Evolutionary conservation across 108 stramenopile genomes (phyloP).

Genomic region (Nitzschia sp.): DNA sequence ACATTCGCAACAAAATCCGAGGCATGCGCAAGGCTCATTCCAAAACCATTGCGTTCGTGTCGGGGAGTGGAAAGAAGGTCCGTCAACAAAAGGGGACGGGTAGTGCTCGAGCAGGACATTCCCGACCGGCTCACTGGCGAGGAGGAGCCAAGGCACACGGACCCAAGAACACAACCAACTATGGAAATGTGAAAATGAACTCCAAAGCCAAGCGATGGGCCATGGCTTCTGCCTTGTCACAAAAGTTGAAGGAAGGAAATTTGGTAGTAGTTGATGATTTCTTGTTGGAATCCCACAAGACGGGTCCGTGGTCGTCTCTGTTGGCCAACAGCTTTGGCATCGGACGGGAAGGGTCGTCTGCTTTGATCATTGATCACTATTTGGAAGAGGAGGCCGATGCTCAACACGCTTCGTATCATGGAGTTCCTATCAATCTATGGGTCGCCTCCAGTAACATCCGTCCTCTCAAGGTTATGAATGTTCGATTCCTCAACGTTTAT

Average conservation of each 20-base stretch:
- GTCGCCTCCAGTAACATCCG: conserved; percentile 66
- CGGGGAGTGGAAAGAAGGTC: conserved; percentile 84
- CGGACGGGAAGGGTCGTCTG: conserved; percentile 48
- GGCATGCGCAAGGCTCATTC: conserved; percentile 78
- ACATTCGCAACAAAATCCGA: conserved; percentile 79
- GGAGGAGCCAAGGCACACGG: conserved; percentile 95
- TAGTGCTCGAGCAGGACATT: conserved; percentile 84
- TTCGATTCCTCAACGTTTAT: conserved; percentile 66
- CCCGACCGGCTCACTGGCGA: conserved; percentile 87
- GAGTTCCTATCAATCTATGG: conserved; percentile 70
- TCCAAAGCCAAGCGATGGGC: conserved; percentile 80
- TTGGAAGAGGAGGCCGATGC: conserved; percentile 29
- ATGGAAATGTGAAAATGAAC: conserved; percentile 82
- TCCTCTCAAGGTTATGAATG: conserved; percentile 62
- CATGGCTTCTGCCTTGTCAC: conserved; percentile 63
- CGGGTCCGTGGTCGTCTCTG: conserved; percentile 49
- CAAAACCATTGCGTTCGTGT: conserved; percentile 77
- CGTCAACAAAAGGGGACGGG: conserved; percentile 86
- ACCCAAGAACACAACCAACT: conserved; percentile 77
- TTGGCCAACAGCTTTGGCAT: conserved; percentile 45
- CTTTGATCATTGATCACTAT: conserved; percentile 67
- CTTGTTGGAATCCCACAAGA: conserved; percentile 65
- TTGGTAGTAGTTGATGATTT: conserved; percentile 66
- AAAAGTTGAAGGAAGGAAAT: conserved; percentile 84
- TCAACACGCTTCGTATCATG: conserved; percentile 42